These are phyloP conservation scores for Ananas comosus DNA, from an alignment of 176 grass and related monocot species.

Conservation along the genomic window DNA sequence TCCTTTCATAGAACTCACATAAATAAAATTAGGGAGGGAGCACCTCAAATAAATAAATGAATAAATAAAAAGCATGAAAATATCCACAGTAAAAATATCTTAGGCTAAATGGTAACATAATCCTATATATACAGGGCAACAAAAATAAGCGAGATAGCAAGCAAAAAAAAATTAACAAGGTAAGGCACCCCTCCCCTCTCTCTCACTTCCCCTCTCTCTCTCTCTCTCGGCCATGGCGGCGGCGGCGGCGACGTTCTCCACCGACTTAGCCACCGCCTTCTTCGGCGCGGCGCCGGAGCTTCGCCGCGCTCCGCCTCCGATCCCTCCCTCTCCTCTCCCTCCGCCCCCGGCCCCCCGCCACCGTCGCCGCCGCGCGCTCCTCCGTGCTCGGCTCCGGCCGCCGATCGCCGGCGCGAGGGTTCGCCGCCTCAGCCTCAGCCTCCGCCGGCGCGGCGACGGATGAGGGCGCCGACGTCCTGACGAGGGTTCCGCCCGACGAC, in stretches of 20 bases:
- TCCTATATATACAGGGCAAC: too few relatives aligned
- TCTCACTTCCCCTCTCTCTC: constrained; percentile 12
- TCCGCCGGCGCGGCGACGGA: constrained; percentile 31
- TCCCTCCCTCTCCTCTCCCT: constrained; percentile 24
- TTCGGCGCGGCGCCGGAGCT: constrained; percentile 25
- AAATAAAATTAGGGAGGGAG: too few relatives aligned
- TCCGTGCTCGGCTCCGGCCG: background rate
- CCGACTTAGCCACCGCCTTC: constrained; percentile 18
- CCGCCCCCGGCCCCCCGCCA: constrained; percentile 4
- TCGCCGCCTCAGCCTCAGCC: constrained; percentile 44
- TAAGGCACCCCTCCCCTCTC: background rate
- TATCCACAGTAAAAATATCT: too few relatives aligned
- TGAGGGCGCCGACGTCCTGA: constrained; percentile 20
- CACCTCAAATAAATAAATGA: too few relatives aligned
- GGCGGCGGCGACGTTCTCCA: background rate
- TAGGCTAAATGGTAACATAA: too few relatives aligned
- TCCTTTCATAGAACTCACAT: too few relatives aligned
- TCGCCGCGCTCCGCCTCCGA: background rate
- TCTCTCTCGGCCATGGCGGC: constrained; percentile 28
- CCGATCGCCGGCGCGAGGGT: constrained; percentile 14
- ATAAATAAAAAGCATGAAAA: too few relatives aligned
- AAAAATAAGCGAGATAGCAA: background rate
- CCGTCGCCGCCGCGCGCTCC: constrained; percentile 4
- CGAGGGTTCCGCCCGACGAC: constrained; percentile 64
- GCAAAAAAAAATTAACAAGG: background rate